These are phyloP conservation scores for Cordyceps cicadae DNA, from an alignment of 2,329 filamentous ascomycete species.

Conservation along the genomic window DNA sequence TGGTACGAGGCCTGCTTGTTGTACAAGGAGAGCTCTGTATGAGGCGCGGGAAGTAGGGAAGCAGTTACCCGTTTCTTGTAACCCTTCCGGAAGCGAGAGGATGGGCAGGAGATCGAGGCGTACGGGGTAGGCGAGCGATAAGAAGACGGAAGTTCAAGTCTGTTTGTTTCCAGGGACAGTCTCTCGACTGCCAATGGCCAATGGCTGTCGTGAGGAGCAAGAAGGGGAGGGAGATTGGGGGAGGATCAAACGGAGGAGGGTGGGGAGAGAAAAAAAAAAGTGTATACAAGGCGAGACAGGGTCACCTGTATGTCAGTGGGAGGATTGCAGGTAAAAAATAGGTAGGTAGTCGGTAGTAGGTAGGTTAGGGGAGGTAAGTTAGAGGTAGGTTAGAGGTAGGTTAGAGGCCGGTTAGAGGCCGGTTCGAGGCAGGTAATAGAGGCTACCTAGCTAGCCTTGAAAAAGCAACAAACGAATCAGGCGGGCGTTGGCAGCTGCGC, in stretches of 20 bases:
- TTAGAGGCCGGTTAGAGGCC: not conserved
- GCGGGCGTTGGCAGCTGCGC: not conserved
- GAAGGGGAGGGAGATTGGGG: not conserved
- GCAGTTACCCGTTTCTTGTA: too few species aligned
- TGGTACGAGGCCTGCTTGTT: not conserved
- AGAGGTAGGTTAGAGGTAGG: not conserved
- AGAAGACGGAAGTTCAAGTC: not conserved
- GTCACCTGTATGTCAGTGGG: not conserved
- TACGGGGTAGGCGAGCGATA: not conserved
- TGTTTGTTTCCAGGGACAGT: not conserved
- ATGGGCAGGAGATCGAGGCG: not conserved
- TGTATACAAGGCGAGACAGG: not conserved
- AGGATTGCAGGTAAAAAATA: not conserved
- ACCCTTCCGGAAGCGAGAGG: not conserved
- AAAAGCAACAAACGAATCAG: conserved; percentile 1
- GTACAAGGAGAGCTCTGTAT: not conserved
- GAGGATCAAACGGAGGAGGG: not conserved
- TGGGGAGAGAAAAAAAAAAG: not conserved
- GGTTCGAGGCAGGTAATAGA: too few species aligned
- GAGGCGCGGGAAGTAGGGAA: not conserved
- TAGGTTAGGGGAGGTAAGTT: not conserved
- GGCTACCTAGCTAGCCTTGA: conserved; percentile 7
- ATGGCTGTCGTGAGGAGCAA: not conserved
- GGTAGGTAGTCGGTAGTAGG: not conserved
- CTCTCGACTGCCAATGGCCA: not conserved